Base-by-base conservation (phyloP, 2,329 filamentous ascomycete species). In the Cladosporium sp. region DNA sequence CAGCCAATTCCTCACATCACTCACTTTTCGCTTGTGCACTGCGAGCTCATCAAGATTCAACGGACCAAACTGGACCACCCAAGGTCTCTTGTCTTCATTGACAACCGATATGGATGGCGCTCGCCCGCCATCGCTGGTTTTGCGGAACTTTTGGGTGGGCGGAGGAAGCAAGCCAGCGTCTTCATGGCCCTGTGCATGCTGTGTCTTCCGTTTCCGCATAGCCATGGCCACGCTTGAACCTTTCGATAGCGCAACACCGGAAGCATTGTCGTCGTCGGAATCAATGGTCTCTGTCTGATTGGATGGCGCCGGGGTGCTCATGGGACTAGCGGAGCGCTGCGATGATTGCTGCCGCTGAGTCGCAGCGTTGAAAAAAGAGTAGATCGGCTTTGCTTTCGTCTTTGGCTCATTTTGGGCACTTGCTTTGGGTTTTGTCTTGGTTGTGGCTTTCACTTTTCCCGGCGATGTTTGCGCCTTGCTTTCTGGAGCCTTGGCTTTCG, bases 11-110 rank as follows among this genome's bases (percentile, higher is more conserved):
- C 88, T 86, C 55, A 98, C 93, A 78, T 98, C 93, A 2, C 87
- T 80, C 6, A 98, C 91, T 77, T 99, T 99, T 72, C 87, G 95
- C 81, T 96, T 97, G 78, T 99, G 93, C 21, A 99, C 94, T 0
- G 91, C 94, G 55, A 99, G 82, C 79, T 98, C 94, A 18, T 93
- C 88, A 14, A 97, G 77, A 70, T 86, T 90, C 2, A 77, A 73
- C 0, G 94, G 94, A 2, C 86, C 89, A 77, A 92, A 98, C 70
- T 89, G 87, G 71, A 97, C 93, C 18, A 91, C 91, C 94, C 94
- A 98, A 3, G 94, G 93, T 62, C 90, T 85, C 58, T 83, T 78
- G 69, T 92, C 89, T 40, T 86, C 82, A 58, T 71, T 75, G 57
- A 46, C 37, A 23, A 66, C 66, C 26, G 60, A 67, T 56, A 71